Percentiles rank a stretch among this genome's conserved stretches.
Evolutionary conservation across 495 filamentous ascomycete genomes (phyloP).

Genomic region (Penicillium roqueforti): DNA sequence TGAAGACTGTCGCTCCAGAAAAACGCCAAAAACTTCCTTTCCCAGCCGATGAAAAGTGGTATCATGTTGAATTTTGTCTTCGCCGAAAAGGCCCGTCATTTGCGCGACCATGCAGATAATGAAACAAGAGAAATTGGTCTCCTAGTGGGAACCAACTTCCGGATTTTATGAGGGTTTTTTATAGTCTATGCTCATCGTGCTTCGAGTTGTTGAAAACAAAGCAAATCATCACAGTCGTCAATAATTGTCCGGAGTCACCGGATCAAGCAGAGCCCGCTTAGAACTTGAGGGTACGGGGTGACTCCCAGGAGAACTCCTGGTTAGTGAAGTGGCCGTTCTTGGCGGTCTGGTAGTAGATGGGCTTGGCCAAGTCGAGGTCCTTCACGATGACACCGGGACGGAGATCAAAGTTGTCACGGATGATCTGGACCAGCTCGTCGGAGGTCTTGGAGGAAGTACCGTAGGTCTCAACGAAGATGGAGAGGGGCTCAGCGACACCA

Average conservation of each 20-base stretch:
- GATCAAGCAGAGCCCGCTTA: constrained; percentile 46
- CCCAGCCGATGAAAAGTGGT: constrained; percentile 49
- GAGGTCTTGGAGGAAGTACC: constrained; percentile 71
- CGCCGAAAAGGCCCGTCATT: constrained; percentile 38
- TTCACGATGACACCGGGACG: constrained; percentile 97
- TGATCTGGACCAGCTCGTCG: constrained; percentile 90
- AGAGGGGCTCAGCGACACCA: constrained; percentile 94
- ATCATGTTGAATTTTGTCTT: constrained; percentile 55
- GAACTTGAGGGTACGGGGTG: constrained; percentile 88
- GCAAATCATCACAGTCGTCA: constrained; percentile 53
- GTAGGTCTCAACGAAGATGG: constrained; percentile 65
- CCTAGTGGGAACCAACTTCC: constrained; percentile 16
- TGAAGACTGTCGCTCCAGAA: constrained; percentile 45
- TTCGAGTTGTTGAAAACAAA: constrained; percentile 63
- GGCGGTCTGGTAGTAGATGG: constrained; percentile 96
- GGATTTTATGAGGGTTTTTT: constrained; percentile 24
- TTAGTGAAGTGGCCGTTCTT: constrained; percentile 99
- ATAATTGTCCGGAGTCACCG: constrained; percentile 24
- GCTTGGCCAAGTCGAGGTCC: constrained; percentile 90
- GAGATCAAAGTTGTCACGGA: constrained; percentile 93
- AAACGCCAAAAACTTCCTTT: constrained; percentile 47
- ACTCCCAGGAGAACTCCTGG: constrained; percentile 96
- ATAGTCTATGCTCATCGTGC: constrained; percentile 46
- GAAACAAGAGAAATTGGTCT: constrained; percentile 29
- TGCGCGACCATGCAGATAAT: constrained; percentile 45